phyloP scores from a whole-genome alignment of 1,139 yeast species.

The Debaryomycetaceae sp. region DNA sequence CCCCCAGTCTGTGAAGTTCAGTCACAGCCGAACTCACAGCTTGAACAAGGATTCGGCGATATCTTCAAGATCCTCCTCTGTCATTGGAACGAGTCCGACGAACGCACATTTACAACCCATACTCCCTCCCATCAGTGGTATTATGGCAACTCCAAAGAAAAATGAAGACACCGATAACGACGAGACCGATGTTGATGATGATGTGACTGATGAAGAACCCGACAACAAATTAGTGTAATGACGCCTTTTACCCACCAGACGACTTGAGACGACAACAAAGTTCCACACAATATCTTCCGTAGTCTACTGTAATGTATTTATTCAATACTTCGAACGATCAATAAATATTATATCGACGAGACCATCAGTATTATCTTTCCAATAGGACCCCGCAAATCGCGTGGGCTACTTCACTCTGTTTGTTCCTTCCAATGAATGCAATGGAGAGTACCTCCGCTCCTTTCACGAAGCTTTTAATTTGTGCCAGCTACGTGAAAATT shows the following conservation, averaged over 20 bases:
- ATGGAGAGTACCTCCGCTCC: too few species aligned
- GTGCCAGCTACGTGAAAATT: too few species aligned
- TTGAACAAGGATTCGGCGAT: slow-evolving; percentile 16
- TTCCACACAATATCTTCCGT: neutral
- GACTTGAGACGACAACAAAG: neutral
- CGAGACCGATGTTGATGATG: slow-evolving; percentile 14
- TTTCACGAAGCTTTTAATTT: too few species aligned
- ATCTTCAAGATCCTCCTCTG: slow-evolving; percentile 21
- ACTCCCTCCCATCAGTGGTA: slow-evolving; percentile 35
- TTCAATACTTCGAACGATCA: neutral
- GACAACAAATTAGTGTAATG: slow-evolving; percentile 1
- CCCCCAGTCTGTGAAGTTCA: slow-evolving; percentile 34
- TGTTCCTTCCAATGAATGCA: too few species aligned
- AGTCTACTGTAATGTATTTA: neutral
- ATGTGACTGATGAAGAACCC: slow-evolving; percentile 16
- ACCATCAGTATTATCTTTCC: too few species aligned
- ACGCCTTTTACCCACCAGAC: neutral
- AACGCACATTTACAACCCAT: slow-evolving; percentile 12
- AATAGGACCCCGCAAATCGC: too few species aligned
- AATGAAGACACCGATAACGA: slow-evolving; percentile 6
- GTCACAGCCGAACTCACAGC: slow-evolving; percentile 33
- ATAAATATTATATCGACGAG: neutral
- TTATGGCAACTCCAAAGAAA: slow-evolving; percentile 9
- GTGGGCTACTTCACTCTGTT: too few species aligned
- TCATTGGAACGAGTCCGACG: slow-evolving; percentile 18